Conservation (phyloP, 176 grass and related monocot species). For the Dendrocalamus sinicus region DNA sequence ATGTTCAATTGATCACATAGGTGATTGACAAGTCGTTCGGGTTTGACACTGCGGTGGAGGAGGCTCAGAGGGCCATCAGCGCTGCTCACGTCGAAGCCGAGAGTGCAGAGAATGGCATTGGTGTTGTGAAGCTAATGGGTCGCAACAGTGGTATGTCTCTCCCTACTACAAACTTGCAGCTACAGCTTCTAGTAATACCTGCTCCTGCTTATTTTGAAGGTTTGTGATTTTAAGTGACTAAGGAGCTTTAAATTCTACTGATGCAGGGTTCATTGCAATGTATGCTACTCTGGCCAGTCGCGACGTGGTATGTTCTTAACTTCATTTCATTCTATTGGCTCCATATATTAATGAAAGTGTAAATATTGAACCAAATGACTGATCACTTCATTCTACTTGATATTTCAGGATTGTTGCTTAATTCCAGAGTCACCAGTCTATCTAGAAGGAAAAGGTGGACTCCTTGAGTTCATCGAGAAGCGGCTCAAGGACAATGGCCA, state of each 20-base stretch:
- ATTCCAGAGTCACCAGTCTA: slow-evolving; percentile 94
- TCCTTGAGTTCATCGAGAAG: slow-evolving; percentile 81
- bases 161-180: slow-evolving; percentile 15
- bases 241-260: slow-evolving; percentile 22
- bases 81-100: slow-evolving; percentile 93
- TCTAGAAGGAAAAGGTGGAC: slow-evolving; percentile 91
- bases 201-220: slow-evolving; percentile 16
- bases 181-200: slow-evolving; percentile 11
- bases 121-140: slow-evolving; percentile 95
- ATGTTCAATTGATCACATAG: slow-evolving; percentile 47
- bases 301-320: slow-evolving; percentile 75
- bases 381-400: slow-evolving; percentile 25
- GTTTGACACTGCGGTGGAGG: slow-evolving; percentile 96
- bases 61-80: slow-evolving; percentile 90
- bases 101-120: slow-evolving; percentile 96
- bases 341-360: neutral
- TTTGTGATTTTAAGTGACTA: slow-evolving; percentile 22
- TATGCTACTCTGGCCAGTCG: slow-evolving; percentile 96
- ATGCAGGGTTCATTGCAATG: slow-evolving; percentile 93
- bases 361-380: slow-evolving; percentile 19
- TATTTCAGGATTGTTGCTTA: slow-evolving; percentile 86
- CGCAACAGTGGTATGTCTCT: slow-evolving; percentile 80
- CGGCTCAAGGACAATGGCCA: slow-evolving; percentile 87
- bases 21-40: slow-evolving; percentile 99
- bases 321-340: neutral